Base-by-base conservation (phyloP, 2,329 filamentous ascomycete species). In the Pestalotiopsis fici region DNA sequence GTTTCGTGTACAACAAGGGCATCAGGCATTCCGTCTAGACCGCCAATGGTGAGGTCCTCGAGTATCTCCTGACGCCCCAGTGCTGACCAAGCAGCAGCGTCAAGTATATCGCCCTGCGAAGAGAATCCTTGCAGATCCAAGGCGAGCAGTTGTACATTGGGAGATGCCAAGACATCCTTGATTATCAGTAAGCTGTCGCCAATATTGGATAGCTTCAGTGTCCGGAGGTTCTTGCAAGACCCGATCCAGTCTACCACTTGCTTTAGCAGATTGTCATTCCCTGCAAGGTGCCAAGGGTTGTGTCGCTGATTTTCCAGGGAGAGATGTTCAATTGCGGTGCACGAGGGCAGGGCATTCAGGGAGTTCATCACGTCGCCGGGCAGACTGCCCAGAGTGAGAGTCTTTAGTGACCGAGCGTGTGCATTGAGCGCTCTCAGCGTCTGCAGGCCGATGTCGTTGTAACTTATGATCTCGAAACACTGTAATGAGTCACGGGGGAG, bases 381-480 rank as follows among this genome's bases (percentile, higher is more conserved):
- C 7, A 83, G 72, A 37, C 71, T 76, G 15, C 74, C 71, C 2
- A 83, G 74, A 13, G 67, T 68, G 3, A 83, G 73, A 3, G 56
- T 69, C 55, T 71, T 76, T 4, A 83, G 71, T 3, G 81, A 82
- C 4, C 66, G 31, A 1, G 80, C 74, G 64, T 83, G 82, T 1
- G 62, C 63, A 27, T 69, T 85, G 12, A 93, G 79, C 4, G 89
- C 88, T 55, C 82, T 76, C 15, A 91, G 85, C 0, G 88, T 87
- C 56, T 86, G 80, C 3, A 81, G 77, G 0, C 85, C 86, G 18
- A 91, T 81, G 2, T 82, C 78, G 69, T 87, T 87, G 54, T 82
- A 80, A 72, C 86, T 87, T 65, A 89, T 83, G 31, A 89, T 83
- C 67, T 88, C 82, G 66, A 93, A 89, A 23, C 83, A 83, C 66